A percentile compares a stretch with the other conserved stretches of the same genome.
These are phyloP conservation scores for Diaporthe humulicola DNA, from an alignment of 2,329 filamentous ascomycete genomes.

Conservation along the genomic window DNA sequence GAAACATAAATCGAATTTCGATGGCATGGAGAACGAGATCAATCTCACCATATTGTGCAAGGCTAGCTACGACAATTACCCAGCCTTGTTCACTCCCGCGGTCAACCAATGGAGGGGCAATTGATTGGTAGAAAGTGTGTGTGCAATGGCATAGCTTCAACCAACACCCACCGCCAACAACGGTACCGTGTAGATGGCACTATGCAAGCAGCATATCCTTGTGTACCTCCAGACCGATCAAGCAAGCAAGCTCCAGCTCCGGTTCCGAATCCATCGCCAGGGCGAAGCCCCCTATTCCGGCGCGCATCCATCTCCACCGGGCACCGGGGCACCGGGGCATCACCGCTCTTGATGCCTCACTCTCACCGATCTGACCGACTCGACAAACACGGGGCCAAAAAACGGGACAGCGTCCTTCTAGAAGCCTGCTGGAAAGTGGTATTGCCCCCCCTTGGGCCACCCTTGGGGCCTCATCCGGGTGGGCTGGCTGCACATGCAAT, in stretches of 20 bases:
- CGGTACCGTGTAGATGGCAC: no score
- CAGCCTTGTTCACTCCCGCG: not conserved
- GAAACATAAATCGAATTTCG: no score
- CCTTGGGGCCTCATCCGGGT: slow-evolving; percentile 5
- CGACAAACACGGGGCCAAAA: not conserved
- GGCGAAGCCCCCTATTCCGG: not conserved
- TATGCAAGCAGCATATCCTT: not conserved
- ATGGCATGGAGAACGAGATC: not conserved
- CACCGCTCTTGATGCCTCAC: slow-evolving; percentile 11
- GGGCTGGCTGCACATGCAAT: slow-evolving; percentile 28
- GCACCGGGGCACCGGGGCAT: slow-evolving; percentile 28
- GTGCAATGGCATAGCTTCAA: not conserved
- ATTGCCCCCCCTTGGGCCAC: not conserved
- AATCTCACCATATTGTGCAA: not conserved
- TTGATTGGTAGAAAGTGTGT: not conserved
- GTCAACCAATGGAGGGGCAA: not conserved
- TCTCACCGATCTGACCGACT: slow-evolving; percentile 16
- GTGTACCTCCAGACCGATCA: not conserved
- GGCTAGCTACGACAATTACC: not conserved
- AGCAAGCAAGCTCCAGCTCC: not conserved
- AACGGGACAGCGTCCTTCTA: slow-evolving; percentile 13
- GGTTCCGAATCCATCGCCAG: slow-evolving; percentile 6
- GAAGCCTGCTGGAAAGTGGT: slow-evolving; percentile 24
- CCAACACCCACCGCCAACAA: not conserved
- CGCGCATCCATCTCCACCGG: slow-evolving; percentile 13